Conservation (phyloP, 805 yeast species). For the Candida orba region DNA sequence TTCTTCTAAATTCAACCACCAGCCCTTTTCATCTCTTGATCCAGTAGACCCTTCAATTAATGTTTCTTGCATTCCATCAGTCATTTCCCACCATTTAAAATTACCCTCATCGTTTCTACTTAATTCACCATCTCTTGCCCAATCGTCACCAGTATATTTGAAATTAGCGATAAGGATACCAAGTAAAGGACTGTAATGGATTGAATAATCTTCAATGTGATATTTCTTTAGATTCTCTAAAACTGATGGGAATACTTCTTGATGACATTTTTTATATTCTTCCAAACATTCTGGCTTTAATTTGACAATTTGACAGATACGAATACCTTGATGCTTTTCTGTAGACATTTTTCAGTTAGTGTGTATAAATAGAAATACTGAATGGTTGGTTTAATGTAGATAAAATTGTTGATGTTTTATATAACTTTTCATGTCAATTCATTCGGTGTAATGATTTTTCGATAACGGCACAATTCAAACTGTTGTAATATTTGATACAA, state of each 20-base stretch:
- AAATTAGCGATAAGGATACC: slow-evolving; percentile 29
- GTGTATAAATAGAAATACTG: too few relatives aligned
- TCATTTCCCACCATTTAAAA: slow-evolving; percentile 34
- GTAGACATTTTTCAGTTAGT: background rate
- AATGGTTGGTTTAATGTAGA: too few relatives aligned
- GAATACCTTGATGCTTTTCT: slow-evolving; percentile 27
- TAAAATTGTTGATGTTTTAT: too few relatives aligned
- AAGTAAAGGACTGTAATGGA: slow-evolving; percentile 28
- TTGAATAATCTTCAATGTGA: slow-evolving; percentile 36
- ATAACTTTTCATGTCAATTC: too few relatives aligned
- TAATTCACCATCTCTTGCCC: slow-evolving; percentile 28
- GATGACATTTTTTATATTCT: slow-evolving; percentile 30
- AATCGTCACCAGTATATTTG: slow-evolving; percentile 33
- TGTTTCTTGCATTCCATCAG: slow-evolving; percentile 34
- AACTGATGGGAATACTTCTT: slow-evolving; percentile 27
- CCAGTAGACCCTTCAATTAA: slow-evolving; percentile 31
- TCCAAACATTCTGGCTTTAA: slow-evolving; percentile 32
- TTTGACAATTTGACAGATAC: slow-evolving; percentile 34
- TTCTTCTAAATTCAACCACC: slow-evolving; percentile 33
- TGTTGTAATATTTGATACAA: too few relatives aligned
- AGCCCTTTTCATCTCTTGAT: slow-evolving; percentile 30
- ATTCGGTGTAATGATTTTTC: too few relatives aligned
- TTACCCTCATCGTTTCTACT: slow-evolving; percentile 31
- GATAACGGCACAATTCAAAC: too few relatives aligned
- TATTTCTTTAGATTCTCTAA: slow-evolving; percentile 26